Percentiles rank a stretch among this genome's conserved stretches.
Evolutionary conservation across 345 rosid genomes (phyloP).

Genomic region (Citrus sp.): DNA sequence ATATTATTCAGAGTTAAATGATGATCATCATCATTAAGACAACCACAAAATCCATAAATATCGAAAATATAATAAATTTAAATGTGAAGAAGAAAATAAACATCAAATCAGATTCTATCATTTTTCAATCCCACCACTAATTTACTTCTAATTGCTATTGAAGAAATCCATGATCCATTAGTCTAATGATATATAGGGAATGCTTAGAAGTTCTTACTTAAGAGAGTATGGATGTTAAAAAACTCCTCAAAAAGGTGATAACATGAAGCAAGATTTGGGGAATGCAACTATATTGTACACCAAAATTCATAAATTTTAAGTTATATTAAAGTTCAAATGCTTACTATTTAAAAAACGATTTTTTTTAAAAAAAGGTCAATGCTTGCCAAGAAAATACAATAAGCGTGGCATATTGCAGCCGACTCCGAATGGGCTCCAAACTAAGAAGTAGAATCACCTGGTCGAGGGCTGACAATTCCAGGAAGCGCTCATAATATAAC

Average conservation of each 20-base stretch:
- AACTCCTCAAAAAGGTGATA: background rate
- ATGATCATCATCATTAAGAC: background rate
- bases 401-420: background rate
- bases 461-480: constrained; percentile 82
- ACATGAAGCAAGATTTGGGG: background rate
- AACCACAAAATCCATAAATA: background rate
- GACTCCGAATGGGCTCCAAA: background rate
- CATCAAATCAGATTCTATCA: background rate
- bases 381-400: background rate
- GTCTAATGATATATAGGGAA: background rate
- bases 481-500: constrained; percentile 76
- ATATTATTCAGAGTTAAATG: background rate
- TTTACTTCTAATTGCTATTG: background rate
- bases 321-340: background rate
- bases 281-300: background rate
- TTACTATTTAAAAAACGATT: background rate
- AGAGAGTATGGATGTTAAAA: background rate
- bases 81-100: background rate
- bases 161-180: background rate
- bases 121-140: background rate
- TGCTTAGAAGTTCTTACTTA: background rate
- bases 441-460: constrained; percentile 53
- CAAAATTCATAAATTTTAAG: background rate
- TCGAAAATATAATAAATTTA: background rate
- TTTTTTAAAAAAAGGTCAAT: background rate